These are phyloP conservation scores for Perkinsus marinus DNA, from an alignment of 169 alveolate species.

Conservation along the genomic window DNA sequence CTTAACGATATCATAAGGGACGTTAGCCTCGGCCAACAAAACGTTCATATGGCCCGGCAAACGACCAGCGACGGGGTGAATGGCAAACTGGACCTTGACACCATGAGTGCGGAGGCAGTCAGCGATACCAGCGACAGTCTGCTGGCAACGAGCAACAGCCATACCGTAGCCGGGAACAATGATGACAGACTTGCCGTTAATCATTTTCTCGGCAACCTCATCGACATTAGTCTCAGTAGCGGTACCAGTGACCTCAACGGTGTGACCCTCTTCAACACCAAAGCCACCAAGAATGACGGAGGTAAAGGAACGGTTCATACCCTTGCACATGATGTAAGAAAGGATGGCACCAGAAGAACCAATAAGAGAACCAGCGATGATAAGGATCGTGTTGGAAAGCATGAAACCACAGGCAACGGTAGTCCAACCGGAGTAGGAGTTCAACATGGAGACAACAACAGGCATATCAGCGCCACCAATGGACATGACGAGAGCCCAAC, in stretches of 20 bases:
- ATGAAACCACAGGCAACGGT: conserved; percentile 73
- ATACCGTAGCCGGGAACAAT: conserved; percentile 90
- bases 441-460: conserved; percentile 77
- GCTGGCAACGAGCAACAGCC: conserved; percentile 57
- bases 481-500: conserved; percentile 67
- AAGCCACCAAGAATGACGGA: conserved; percentile 60
- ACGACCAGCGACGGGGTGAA: conserved; percentile 95
- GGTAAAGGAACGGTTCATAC: conserved; percentile 45
- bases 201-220: conserved; percentile 62
- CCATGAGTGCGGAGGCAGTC: conserved; percentile 49
- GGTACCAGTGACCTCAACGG: conserved; percentile 26
- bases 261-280: conserved; percentile 26
- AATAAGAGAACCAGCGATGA: conserved; percentile 79
- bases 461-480: conserved; percentile 92
- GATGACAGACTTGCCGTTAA: conserved; percentile 54
- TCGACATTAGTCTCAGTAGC: conserved; percentile 47
- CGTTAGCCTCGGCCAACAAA: conserved; percentile 84
- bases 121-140: conserved; percentile 32
- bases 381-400: conserved; percentile 65
- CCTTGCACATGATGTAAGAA: conserved; percentile 82
- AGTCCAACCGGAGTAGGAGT: conserved; percentile 85
- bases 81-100: conserved; percentile 73
- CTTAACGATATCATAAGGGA: conserved; percentile 78
- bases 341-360: conserved; percentile 87
- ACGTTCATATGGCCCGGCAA: conserved; percentile 94